phyloP scores from a whole-genome alignment of 2,329 filamentous ascomycete genomes.

The Myotisia sp. region DNA sequence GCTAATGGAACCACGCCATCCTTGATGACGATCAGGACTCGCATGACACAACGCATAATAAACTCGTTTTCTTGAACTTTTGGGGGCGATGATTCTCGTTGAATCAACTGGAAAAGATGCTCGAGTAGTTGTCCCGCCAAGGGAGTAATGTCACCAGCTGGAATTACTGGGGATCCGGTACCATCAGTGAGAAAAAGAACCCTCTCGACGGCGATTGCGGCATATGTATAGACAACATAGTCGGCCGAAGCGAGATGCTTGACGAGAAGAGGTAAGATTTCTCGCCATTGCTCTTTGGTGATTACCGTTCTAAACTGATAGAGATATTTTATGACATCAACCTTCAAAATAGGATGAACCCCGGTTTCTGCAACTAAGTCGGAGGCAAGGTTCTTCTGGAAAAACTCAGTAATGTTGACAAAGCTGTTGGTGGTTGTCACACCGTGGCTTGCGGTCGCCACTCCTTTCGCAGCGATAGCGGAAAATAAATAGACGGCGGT shows the following conservation, averaged over 20 bases:
- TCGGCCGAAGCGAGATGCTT: constrained; percentile 80
- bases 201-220: constrained; percentile 89
- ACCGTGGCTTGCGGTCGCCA: constrained; percentile 72
- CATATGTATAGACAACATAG: constrained; percentile 96
- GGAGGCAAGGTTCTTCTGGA: constrained; percentile 80
- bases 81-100: constrained; percentile 66
- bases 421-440: constrained; percentile 79
- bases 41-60: constrained; percentile 96
- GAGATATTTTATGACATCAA: constrained; percentile 95
- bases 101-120: constrained; percentile 82
- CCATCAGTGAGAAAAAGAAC: constrained; percentile 72
- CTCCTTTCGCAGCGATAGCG: constrained; percentile 82
- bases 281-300: constrained; percentile 80
- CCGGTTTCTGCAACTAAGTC: constrained; percentile 60
- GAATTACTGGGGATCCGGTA: constrained; percentile 62
- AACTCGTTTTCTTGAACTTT: constrained; percentile 99
- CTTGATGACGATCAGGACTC: constrained; percentile 84
- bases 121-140: constrained; percentile 74
- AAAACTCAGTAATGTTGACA: constrained; percentile 86
- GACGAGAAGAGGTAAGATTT: constrained; percentile 76
- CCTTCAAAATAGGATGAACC: constrained; percentile 75
- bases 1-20: constrained; percentile 61
- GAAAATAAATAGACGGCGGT: constrained; percentile 96
- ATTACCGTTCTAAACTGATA: constrained; percentile 95
- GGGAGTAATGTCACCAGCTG: constrained; percentile 61